Evolutionary conservation across 164 flowering plant genomes (phyloP).

Genomic region (Cinnamomum micranthum): DNA sequence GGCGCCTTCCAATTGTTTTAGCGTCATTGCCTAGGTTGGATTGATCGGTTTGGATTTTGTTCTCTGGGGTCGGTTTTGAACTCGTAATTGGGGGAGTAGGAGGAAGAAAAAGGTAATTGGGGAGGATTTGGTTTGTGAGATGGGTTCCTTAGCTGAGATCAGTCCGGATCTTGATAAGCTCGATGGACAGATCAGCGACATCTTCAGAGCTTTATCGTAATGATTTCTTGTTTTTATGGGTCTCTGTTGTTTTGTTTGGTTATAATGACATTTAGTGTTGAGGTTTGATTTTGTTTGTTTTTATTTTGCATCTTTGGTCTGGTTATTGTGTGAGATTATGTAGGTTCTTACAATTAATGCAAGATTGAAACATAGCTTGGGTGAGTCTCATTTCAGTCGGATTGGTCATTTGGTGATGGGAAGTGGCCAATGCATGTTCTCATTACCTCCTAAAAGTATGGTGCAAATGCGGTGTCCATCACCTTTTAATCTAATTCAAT

Average conservation of each 20-base stretch:
- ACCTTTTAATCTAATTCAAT: neutral
- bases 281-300: neutral
- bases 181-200: constrained; percentile 76
- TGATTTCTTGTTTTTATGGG: constrained; percentile 11
- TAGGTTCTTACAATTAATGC: no score
- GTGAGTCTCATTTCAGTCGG: no score
- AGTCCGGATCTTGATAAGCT: constrained; percentile 84
- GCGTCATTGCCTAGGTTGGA: neutral
- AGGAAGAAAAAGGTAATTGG: neutral
- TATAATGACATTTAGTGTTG: neutral
- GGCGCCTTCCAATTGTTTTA: neutral
- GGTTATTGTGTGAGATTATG: no score
- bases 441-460: neutral
- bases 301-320: neutral
- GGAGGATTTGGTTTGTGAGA: constrained; percentile 9
- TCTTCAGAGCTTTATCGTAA: constrained; percentile 88
- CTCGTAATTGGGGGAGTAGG: neutral
- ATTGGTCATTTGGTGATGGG: neutral
- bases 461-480: neutral
- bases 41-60: neutral
- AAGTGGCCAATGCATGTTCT: neutral
- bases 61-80: neutral
- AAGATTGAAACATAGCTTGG: no score
- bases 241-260: no score
- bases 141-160: constrained; percentile 54